Evolutionary conservation across 495 filamentous ascomycete genomes (phyloP), one percentile per base, ranked within the genome.

Genomic region (Trichoderma reesei): DNA sequence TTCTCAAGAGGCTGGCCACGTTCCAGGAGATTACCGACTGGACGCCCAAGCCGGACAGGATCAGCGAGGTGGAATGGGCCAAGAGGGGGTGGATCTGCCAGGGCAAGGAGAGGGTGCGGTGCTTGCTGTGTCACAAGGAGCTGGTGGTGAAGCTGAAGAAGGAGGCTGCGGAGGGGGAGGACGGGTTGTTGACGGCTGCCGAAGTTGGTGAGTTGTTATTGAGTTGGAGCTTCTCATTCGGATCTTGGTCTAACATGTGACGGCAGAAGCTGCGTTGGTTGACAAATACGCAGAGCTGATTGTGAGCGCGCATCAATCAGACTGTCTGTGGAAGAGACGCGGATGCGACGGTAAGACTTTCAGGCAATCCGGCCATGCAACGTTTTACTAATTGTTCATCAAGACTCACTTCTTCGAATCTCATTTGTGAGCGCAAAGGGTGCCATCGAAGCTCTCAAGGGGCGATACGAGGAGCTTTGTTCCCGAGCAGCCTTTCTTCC

Each of bases 11-110:
- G 26, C 77, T 98, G 54, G 88, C 87, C 66, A 94, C 92, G 1
- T 98, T 94, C 68, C 86, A 91, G 62, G 90, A 91, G 66, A 86
- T 97, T 51, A 92, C 91, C 65, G 84, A 89, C 70, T 98, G 94
- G 94, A 84, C 80, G 68, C 87, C 80, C 63, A 98, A 89, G 76
- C 90, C 94, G 3, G 79, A 89, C 11, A 75, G 78, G 41, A 87
- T 98, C 67, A 92, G 85, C 70, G 94, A 98, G 75, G 89, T 97
- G 6, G 86, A 90, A 74, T 98, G 95, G 95, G 92, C 93, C 7
- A 96, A 92, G 78, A 81, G 89, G 38, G 94, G 94, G 2, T 98
- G 94, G 94, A 81, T 85, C 2, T 97, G 93, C 71, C 83, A 87
- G 26, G 89, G 87, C 67, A 85, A 85, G 68, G 89, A 94, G 73